Evolutionary conservation across 805 yeast species (phyloP), one percentile per base, ranked within the genome.

Genomic region (Wickerhamomyces strasburgensis): DNA sequence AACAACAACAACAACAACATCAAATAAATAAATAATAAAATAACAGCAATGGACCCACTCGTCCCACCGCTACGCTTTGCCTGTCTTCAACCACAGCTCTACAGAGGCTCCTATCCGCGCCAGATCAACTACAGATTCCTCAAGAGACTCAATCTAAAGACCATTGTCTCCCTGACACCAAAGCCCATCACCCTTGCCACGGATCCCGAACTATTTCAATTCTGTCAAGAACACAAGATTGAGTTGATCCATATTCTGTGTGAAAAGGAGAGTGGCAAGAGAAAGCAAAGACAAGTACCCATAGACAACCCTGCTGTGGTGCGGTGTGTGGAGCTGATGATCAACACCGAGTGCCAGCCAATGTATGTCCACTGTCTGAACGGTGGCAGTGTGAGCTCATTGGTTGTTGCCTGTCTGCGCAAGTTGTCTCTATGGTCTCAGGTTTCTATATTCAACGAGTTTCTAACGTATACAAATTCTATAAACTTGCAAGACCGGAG

Each of bases 81-180:
- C 34, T 67, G 76, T 13, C 75, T 89, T 3, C 85, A 82, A 49
- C 76, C 83, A 2, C 67, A 72, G 33, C 62, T 90, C 4, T 84
- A 79, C 51, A 63, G 98, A 31, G 98, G 98, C 0, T 82, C 94
- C 1, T 85, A 84, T 49, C 98, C 98, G 1, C 70, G 93, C 35
- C 76, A 78, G 32, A 70, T 80, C 38, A 89, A 87, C 53, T 68
- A 74, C 42, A 68, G 80, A 7, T 93, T 81, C 52, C 63, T 93
- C 8, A 65, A 70, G 44, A 69, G 86, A 24, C 67, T 89, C 23
- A 62, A 72, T 28, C 67, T 93, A 38, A 78, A 70, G 50, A 81
- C 89, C 8, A 78, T 90, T 34, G 66, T 90, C 5, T 80, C 95
- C 5, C 56, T 93, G 35, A 82, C 93, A 0, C 95, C 97, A 2